These are phyloP conservation scores for Fusarium multiceps DNA, from an alignment of 2,329 filamentous ascomycete species.

Conservation along the genomic window DNA sequence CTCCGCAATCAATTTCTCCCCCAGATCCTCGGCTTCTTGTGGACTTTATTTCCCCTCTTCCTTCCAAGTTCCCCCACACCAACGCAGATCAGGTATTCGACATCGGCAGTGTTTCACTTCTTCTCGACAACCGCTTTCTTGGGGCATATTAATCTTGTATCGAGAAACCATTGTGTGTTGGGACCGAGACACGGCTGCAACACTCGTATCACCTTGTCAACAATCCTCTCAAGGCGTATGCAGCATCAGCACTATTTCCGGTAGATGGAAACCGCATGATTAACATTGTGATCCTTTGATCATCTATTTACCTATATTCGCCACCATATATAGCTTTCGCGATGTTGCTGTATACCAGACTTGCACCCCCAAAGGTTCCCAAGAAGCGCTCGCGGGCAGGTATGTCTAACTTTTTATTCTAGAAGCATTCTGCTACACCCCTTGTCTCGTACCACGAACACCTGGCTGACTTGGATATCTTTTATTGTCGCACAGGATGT, in stretches of 20 bases:
- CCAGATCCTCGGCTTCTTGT: constrained; percentile 35
- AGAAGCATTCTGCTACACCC: constrained; percentile 19
- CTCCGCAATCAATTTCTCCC: constrained; percentile 26
- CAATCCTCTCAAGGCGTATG: constrained; percentile 14
- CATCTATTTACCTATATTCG: constrained; percentile 37
- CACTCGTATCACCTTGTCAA: not conserved
- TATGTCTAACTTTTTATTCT: constrained; percentile 15
- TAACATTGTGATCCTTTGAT: constrained; percentile 38
- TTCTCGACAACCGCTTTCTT: constrained; percentile 15
- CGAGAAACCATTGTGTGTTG: not conserved
- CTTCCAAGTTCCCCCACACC: constrained; percentile 27
- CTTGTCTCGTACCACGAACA: not conserved
- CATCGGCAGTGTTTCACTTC: constrained; percentile 11
- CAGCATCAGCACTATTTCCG: constrained; percentile 15
- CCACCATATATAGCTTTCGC: constrained; percentile 27
- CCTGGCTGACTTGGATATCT: constrained; percentile 19
- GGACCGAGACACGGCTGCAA: not conserved
- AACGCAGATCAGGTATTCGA: constrained; percentile 30
- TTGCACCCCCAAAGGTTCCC: constrained; percentile 67
- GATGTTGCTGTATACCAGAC: constrained; percentile 70
- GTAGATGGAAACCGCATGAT: constrained; percentile 40
- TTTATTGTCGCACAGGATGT: constrained; percentile 56
- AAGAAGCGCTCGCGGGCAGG: constrained; percentile 67
- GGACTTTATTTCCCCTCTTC: constrained; percentile 25
- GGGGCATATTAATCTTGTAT: not conserved